Evolutionary conservation across 768 basidiomycete species (phyloP), one percentile per base, ranked within the genome.

Genomic region (Leccinellum albellum): DNA sequence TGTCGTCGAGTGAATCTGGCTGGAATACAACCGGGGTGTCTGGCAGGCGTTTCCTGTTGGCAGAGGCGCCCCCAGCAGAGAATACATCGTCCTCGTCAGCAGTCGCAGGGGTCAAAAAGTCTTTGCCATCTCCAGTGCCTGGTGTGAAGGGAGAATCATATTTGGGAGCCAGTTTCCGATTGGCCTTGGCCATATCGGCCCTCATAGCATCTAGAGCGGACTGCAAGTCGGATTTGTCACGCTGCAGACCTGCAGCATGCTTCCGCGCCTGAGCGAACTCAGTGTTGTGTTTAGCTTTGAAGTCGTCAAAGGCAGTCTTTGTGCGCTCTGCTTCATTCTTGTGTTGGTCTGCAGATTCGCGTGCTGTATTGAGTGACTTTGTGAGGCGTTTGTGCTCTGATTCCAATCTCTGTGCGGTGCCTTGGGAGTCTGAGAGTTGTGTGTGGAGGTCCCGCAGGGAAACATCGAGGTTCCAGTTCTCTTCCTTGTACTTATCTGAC

Each of bases 381-480:
- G 85, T 84, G 42, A 94, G 79, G 4, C 90, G 86, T 70, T 92
- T 89, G 61, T 89, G 85, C 61, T 98, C 97, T 35, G 83, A 76
- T 66, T 95, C 92, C 21, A 91, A 76, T 47, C 91, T 86, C 61
- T 84, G 80, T 4, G 80, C 74, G 8, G 85, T 78, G 17, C 85
- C 73, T 60, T 91, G 86, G 1, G 84, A 80, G 50, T 89, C 86
- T 29, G 79, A 68, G 47, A 89, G 78, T 61, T 90, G 85, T 1
- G 82, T 75, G 37, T 87, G 87, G 23, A 94, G 79, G 57, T 97
- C 94, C 70, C 98, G 96, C 28, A 94, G 77, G 15, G 83, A 82
- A 50, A 98, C 94, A 76, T 98, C 96, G 56, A 98, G 85, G 68
- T 98, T 96, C 97, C 97, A 98, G 71, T 97, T 98, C 74, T 95